A percentile compares a stretch with the other conserved stretches of the same genome.
Evolutionary conservation across 768 basidiomycete species (phyloP).

Genomic region (Phylloporus sp.): DNA sequence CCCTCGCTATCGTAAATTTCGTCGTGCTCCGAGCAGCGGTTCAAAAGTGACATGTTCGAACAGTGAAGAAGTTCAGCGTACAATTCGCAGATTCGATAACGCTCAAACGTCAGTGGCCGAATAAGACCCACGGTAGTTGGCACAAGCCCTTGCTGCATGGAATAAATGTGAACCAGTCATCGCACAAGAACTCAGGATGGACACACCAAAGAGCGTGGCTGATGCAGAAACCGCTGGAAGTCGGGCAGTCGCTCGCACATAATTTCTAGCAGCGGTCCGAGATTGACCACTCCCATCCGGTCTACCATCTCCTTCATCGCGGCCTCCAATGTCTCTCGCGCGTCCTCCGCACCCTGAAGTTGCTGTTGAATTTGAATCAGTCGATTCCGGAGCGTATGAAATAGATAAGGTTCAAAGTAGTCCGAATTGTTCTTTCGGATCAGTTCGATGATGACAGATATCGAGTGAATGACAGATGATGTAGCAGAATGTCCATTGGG

Average conservation of each 20-base stretch:
- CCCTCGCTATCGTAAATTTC: slow-evolving; percentile 80
- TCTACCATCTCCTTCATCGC: slow-evolving; percentile 81
- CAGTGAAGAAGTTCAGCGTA: slow-evolving; percentile 97
- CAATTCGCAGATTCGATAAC: slow-evolving; percentile 93
- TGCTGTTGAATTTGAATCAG: slow-evolving; percentile 86
- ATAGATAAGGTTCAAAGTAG: slow-evolving; percentile 96
- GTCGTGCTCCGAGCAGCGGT: slow-evolving; percentile 67
- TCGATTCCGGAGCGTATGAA: slow-evolving; percentile 88
- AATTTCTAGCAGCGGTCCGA: slow-evolving; percentile 74
- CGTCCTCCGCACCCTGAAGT: slow-evolving; percentile 50
- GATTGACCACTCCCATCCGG: slow-evolving; percentile 85
- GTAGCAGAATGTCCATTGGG: slow-evolving; percentile 49
- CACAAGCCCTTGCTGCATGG: slow-evolving; percentile 56
- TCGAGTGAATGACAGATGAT: slow-evolving; percentile 83
- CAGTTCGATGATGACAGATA: slow-evolving; percentile 87
- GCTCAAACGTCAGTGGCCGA: slow-evolving; percentile 85
- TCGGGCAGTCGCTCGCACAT: slow-evolving; percentile 65
- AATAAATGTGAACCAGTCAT: slow-evolving; percentile 10
- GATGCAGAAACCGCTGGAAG: slow-evolving; percentile 64
- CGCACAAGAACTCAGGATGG: not conserved
- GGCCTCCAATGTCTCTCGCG: slow-evolving; percentile 60
- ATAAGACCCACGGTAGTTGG: slow-evolving; percentile 71
- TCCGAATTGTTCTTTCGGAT: slow-evolving; percentile 98
- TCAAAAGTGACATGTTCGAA: slow-evolving; percentile 96
- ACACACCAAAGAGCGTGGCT: slow-evolving; percentile 77